Evolutionary conservation across 2,329 filamentous ascomycete species (phyloP), one percentile per base, ranked within the genome.

Genomic region (Nemania sp.): DNA sequence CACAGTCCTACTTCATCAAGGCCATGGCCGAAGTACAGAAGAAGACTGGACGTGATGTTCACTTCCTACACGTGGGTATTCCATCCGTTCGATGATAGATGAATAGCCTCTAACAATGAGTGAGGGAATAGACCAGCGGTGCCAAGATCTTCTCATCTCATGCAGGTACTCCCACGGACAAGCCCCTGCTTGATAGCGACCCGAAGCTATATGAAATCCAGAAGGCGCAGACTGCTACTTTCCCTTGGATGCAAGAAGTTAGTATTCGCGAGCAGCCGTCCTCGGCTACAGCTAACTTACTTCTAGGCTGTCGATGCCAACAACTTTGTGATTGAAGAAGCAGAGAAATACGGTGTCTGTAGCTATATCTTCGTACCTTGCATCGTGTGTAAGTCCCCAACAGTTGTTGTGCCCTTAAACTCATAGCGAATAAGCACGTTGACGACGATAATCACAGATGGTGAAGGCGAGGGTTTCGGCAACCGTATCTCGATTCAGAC

Each of bases 331-430:
- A 82, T 85, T 41, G 83, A 86, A 20, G 74, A 78, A 5, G 79
- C 80, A 5, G 81, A 83, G 26, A 71, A 71, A 11, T 66, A 79
- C 15, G 83, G 82, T 0, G 83, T 87, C 2, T 78, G 77, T 32
- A 82, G 80, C 64, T 87, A 87, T 69, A 81, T 87, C n/a, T 87
- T 87, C 72, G 77, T 76, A 0, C 86, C 85, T 0, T 87, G 85
- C 70, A 82, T 87, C 29, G 86, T 88, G 15, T 87, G 80, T 80
- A 72, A 72, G 77, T 68, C 5, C 11, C 18, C 29, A 3, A 35
- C 22, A 13, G 4, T 18, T 18, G 8, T 26, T 4, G 27, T 7
- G 4, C n/a, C 47, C 7, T 18, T 7, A 26, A 27, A 26, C 7
- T 20, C 24, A 20, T 51, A 13, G 29, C 13, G 5, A 13, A 29